Base-by-base conservation (phyloP, 1,284 basidiomycete genomes). In the Cryptococcus floricola region DNA sequence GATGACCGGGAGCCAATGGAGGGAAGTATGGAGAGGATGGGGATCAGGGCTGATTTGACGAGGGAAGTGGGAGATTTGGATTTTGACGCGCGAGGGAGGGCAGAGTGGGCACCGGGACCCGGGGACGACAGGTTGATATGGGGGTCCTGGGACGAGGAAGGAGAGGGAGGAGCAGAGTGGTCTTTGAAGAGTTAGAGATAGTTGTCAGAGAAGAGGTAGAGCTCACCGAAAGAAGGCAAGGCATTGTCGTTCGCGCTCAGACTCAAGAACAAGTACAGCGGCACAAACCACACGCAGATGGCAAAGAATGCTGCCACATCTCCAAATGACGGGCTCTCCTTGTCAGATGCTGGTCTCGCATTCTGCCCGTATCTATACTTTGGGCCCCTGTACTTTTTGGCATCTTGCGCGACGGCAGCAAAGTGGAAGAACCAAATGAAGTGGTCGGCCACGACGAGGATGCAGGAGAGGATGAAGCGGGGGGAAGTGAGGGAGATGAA, bases 381-480 rank as follows among this genome's bases (percentile, higher is more conserved):
- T 2, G 68, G 61, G 1, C 59, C 60, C 3, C 70, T 60, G 50
- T 63, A 64, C 46, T 66, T 61, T 49, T 77, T 78, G 5, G 81
- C 79, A 49, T 82, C 80, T 55, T 82, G 79, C 1, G 87, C 85
- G 43, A 76, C 65, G 25, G 80, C 83, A 27, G 91, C 84, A 72
- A 96, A 96, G 78, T 95, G 82, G 77, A 89, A 91, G 81, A 97
- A 96, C 89, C 91, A 95, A 52, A 89, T 74, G 70, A 96, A 96
- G 77, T 97, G 93, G 76, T 96, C 91, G 3, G 80, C 76, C 53
- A 97, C 83, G 56, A 94, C 91, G 53, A 93, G 79, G 12, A 82
- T 62, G 72, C 91, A 95, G 0, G 91, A 94, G 1, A 84, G 81
- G 53, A 97, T 73, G 80, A 97, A 96, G 3, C 85, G 84, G 16